A percentile compares a stretch with the other conserved stretches of the same genome.
Conservation (phyloP, 2,329 filamentous ascomycete genomes). For the Fusarium coffeatum region DNA sequence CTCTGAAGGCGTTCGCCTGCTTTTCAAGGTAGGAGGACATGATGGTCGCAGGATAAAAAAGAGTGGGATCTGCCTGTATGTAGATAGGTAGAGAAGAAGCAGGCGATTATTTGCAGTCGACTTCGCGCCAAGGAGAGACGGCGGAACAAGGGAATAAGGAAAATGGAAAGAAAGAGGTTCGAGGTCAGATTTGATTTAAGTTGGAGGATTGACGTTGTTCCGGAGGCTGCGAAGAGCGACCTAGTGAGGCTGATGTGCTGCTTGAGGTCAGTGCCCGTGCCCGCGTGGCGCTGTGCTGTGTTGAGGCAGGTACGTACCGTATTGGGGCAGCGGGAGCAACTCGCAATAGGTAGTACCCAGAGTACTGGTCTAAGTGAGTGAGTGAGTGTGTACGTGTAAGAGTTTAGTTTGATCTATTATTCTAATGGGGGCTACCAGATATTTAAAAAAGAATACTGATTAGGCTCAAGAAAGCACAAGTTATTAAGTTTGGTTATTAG, state of each 20-base stretch:
- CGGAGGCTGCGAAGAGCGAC: conserved; percentile 14
- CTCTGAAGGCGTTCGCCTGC: conserved; percentile 72
- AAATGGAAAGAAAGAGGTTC: conserved; percentile 18
- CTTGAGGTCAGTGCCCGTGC: conserved; percentile 4
- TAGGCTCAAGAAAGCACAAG: neutral
- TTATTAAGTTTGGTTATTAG: neutral
- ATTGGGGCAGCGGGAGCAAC: neutral
- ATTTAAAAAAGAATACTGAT: neutral
- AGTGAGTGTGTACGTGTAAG: neutral
- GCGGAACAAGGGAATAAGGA: conserved; percentile 25
- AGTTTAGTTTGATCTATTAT: neutral
- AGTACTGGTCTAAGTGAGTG: no score
- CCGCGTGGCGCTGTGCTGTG: conserved; percentile 29
- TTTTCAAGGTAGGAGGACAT: conserved; percentile 75
- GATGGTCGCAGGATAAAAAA: conserved; percentile 47
- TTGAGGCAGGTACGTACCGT: neutral
- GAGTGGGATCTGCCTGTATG: conserved; percentile 6
- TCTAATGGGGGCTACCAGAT: neutral
- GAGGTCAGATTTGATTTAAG: conserved; percentile 28
- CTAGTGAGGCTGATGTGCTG: conserved; percentile 38
- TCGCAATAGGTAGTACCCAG: neutral
- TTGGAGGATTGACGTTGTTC: conserved; percentile 41
- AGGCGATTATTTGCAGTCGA: conserved; percentile 4
- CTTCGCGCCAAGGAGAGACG: conserved; percentile 23
- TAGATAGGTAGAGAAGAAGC: conserved; percentile 1